Evolutionary conservation across 257 asterid species (phyloP).

Genomic region (Henckelia pumila): DNA sequence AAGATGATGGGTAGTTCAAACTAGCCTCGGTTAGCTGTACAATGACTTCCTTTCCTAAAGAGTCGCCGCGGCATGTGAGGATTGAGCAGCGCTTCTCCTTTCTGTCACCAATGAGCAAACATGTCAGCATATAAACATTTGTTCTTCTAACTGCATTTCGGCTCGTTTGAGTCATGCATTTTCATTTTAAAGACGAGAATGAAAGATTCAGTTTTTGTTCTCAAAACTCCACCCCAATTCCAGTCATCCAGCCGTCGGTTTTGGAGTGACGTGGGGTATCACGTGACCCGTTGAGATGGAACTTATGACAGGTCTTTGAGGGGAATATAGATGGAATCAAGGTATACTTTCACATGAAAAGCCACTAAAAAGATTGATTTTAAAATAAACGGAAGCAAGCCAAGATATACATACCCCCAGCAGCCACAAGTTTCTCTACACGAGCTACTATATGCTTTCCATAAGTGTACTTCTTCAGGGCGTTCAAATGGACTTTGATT

Average conservation of each 20-base stretch:
- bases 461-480: constrained; percentile 77
- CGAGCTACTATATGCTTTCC: constrained; percentile 88
- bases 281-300: no score
- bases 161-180: no score
- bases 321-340: not conserved
- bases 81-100: constrained; percentile 60
- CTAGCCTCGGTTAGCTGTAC: constrained; percentile 72
- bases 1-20: not conserved
- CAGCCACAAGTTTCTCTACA: constrained; percentile 79
- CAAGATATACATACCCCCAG: constrained; percentile 54
- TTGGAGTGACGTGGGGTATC: no score
- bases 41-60: constrained; percentile 44
- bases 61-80: constrained; percentile 30
- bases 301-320: not conserved
- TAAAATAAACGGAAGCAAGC: not conserved
- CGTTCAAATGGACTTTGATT: constrained; percentile 73
- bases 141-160: no score
- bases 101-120: constrained; percentile 30
- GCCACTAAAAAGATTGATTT: not conserved
- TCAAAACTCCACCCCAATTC: no score
- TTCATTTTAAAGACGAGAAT: no score
- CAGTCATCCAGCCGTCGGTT: no score
- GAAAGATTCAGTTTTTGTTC: no score
- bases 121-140: not conserved
- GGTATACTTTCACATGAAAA: not conserved